Evolutionary conservation across 192 early-diverging fungal species (phyloP).

Genomic region (Linnemannia hyalina): DNA sequence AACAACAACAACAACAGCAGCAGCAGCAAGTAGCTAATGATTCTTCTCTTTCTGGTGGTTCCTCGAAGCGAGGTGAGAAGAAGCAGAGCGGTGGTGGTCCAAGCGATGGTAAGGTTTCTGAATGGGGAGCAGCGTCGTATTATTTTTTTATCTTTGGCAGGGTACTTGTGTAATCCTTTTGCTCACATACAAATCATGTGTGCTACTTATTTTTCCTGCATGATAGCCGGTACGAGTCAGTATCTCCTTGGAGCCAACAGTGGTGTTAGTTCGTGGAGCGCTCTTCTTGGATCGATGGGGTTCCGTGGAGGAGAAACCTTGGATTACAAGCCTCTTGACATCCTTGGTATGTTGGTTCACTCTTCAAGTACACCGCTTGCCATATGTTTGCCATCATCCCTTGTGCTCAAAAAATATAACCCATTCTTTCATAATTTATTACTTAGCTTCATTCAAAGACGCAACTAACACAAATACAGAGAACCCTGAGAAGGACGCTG

Average conservation of each 20-base stretch:
- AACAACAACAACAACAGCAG: too few species aligned
- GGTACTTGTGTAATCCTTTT: background rate
- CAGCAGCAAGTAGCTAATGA: background rate
- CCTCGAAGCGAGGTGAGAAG: background rate
- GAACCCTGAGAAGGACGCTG: background rate
- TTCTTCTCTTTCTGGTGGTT: background rate
- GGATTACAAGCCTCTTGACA: constrained; percentile 11
- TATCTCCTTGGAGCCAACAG: background rate
- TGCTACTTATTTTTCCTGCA: background rate
- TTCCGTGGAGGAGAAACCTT: constrained; percentile 5
- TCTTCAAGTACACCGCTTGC: background rate
- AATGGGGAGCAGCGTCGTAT: background rate
- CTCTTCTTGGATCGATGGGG: constrained; percentile 19
- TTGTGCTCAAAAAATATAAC: background rate
- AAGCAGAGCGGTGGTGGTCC: background rate
- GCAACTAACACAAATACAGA: background rate
- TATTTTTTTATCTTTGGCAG: background rate
- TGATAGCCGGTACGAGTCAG: background rate
- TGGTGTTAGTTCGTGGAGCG: constrained; percentile 8
- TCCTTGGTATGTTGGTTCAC: background rate
- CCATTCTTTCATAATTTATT: background rate
- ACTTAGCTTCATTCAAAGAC: background rate
- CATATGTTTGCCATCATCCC: too few species aligned
- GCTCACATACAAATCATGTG: background rate
- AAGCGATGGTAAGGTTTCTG: constrained; percentile 4